These are phyloP conservation scores for Scytalidium lignicola DNA, from an alignment of 2,329 filamentous ascomycete species.

Conservation along the genomic window DNA sequence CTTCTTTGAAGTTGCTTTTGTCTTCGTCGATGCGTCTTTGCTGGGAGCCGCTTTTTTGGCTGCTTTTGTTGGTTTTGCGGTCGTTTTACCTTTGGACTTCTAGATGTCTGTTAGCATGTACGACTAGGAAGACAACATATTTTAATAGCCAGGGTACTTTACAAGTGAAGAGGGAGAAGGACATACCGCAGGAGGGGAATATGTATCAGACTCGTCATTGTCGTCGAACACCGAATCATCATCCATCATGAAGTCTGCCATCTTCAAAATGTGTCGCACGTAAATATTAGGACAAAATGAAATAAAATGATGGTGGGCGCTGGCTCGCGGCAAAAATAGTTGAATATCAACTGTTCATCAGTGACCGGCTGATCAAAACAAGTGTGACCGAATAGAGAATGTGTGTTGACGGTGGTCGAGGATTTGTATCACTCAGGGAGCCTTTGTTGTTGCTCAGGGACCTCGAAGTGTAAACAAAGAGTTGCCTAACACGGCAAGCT, in stretches of 20 bases:
- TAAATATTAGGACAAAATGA: not conserved
- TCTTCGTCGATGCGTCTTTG: constrained; percentile 16
- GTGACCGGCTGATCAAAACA: not conserved
- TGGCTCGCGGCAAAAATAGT: not conserved
- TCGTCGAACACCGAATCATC: constrained; percentile 56
- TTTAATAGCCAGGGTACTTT: constrained; percentile 9
- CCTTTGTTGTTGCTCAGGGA: not conserved
- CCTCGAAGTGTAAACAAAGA: not conserved
- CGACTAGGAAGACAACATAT: not conserved
- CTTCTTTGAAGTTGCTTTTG: constrained; percentile 20
- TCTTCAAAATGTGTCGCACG: constrained; percentile 3
- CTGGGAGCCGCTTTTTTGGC: constrained; percentile 11
- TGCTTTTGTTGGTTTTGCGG: constrained; percentile 34
- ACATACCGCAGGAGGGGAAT: constrained; percentile 50
- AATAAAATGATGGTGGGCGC: not conserved
- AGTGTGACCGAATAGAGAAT: not conserved
- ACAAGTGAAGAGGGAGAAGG: not conserved
- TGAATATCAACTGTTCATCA: not conserved
- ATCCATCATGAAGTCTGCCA: constrained; percentile 34
- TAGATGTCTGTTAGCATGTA: constrained; percentile 19
- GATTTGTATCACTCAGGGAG: not conserved
- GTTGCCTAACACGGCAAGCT: not conserved
- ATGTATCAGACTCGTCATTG: constrained; percentile 53
- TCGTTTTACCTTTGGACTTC: constrained; percentile 50
- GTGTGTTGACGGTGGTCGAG: not conserved